Evolutionary conservation across 2,329 filamentous ascomycete species (phyloP), one percentile per base, ranked within the genome.

Genomic region (Fonsecaea pedrosoi): DNA sequence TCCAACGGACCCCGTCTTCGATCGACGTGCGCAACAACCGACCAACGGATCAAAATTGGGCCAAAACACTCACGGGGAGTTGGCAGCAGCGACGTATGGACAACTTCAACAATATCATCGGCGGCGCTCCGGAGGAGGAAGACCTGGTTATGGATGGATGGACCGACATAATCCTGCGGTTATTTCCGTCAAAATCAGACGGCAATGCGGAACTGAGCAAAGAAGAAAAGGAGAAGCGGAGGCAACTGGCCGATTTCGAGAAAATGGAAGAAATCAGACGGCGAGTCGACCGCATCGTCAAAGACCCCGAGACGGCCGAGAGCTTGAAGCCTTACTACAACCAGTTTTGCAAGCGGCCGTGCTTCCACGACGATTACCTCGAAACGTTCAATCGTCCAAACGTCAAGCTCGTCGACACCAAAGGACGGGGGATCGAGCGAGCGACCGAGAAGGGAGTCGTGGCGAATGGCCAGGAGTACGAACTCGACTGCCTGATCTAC

Each of bases 321-420:
- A 79, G 75, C 2, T 79, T 89, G 8, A 85, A 87, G 72, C 79
- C 86, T 0, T 88, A 85, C 84, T 90, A 89, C 72, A 82, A 84
- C 0, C 76, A 77, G 0, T 88, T 84, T 82, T 90, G 88, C 78
- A 90, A 90, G 74, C 82, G 88, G 0, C 87, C 87, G 0, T 83
- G 80, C 48, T 89, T 89, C 75, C 85, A 86, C 75, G 85, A 89
- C 72, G 80, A 83, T 3, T 89, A 87, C 71, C 81, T 90, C 0
- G 73, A 79, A 2, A 71, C 83, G 0, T 90, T 90, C 81, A 90
- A 90, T 75, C 74, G 73, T 34, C 76, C 80, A 0, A 84, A 87
- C 70, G 87, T 90, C 2, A 80, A 81, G 4, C 82, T 90, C 0
- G 78, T 90, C 15, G 86, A 90, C 73, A 89, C 86, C 0, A 76